A percentile compares a stretch with the other conserved stretches of the same genome.
phyloP scores from a whole-genome alignment of 139 green algal species.

The Raphidocelis subcapitata region DNA sequence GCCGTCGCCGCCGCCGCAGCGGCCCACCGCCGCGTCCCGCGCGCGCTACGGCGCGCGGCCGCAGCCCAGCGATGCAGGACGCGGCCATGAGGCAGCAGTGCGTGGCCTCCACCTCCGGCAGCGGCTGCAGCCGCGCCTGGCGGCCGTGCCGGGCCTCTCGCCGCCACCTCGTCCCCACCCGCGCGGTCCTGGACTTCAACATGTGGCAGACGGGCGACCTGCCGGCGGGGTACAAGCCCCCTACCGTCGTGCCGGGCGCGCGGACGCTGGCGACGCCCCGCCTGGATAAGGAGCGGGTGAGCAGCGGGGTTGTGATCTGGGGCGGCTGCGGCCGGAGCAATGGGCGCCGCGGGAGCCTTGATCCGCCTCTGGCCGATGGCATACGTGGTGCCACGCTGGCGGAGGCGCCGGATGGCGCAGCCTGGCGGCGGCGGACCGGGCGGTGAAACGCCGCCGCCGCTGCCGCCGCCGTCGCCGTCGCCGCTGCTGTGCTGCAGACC shows the following conservation, averaged over 20 bases:
- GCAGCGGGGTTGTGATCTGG: not conserved
- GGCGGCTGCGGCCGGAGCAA: not conserved
- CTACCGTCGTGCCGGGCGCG: constrained; percentile 30
- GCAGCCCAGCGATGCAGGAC: too few relatives aligned
- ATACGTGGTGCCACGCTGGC: not conserved
- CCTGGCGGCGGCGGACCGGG: not conserved
- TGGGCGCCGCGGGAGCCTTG: not conserved
- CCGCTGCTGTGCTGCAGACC: not conserved
- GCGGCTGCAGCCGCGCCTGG: too few relatives aligned
- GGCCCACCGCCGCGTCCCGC: too few relatives aligned
- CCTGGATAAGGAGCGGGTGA: constrained; percentile 35
- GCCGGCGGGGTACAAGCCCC: constrained; percentile 15
- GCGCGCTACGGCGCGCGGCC: too few relatives aligned
- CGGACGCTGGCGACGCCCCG: constrained; percentile 41
- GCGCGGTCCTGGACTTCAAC: too few relatives aligned
- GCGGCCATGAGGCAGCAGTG: too few relatives aligned
- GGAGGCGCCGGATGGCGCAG: not conserved
- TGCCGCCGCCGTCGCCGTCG: not conserved
- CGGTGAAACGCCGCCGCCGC: not conserved
- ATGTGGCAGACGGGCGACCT: not conserved
- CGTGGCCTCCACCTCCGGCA: too few relatives aligned
- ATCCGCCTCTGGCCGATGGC: constrained; percentile 2
- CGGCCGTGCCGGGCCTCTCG: too few relatives aligned
- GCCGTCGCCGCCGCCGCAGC: too few relatives aligned
- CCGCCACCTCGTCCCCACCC: too few relatives aligned